Percentiles rank a stretch among this genome's conserved stretches.
Evolutionary conservation across 2,329 filamentous ascomycete genomes (phyloP).

Genomic region (Fusarium sp.): DNA sequence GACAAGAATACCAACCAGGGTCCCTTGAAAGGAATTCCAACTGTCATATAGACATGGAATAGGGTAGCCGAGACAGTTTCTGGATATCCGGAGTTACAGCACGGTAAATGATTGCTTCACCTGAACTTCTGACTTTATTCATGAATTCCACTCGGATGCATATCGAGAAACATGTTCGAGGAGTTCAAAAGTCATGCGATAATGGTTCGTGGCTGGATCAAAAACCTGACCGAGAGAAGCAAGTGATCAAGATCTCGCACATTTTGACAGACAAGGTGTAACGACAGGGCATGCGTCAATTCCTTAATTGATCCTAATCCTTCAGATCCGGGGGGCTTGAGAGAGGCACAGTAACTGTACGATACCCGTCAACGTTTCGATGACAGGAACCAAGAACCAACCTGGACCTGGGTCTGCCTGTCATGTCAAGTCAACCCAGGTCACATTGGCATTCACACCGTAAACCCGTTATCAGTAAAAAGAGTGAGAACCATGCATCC

Average conservation of each 20-base stretch:
- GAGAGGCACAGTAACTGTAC: constrained; percentile 15
- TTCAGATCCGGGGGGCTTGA: constrained; percentile 10
- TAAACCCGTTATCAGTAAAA: constrained; percentile 22
- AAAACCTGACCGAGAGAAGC: not conserved
- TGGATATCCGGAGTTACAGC: not conserved
- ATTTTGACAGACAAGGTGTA: not conserved
- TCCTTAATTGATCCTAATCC: constrained; percentile 1
- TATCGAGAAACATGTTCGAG: constrained; percentile 16
- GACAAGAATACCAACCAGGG: constrained; percentile 17
- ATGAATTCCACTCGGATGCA: constrained; percentile 1
- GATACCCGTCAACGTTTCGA: constrained; percentile 20
- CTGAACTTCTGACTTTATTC: not conserved
- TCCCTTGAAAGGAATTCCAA: constrained; percentile 9
- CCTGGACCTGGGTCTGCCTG: not conserved
- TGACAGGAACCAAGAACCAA: constrained; percentile 17
- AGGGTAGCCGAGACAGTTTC: constrained; percentile 27
- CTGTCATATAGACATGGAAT: constrained; percentile 28
- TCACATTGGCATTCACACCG: constrained; percentile 23
- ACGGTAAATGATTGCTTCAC: constrained; percentile 4
- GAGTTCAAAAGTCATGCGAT: constrained; percentile 11
- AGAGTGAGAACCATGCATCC: constrained; percentile 26
- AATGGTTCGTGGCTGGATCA: constrained; percentile 17
- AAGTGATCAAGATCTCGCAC: constrained; percentile 16
- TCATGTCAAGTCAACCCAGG: not conserved
- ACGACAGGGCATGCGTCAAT: not conserved